These are phyloP conservation scores for Flaveria ramosissima DNA, from an alignment of 129 eudicot genomes.

Conservation along the genomic window DNA sequence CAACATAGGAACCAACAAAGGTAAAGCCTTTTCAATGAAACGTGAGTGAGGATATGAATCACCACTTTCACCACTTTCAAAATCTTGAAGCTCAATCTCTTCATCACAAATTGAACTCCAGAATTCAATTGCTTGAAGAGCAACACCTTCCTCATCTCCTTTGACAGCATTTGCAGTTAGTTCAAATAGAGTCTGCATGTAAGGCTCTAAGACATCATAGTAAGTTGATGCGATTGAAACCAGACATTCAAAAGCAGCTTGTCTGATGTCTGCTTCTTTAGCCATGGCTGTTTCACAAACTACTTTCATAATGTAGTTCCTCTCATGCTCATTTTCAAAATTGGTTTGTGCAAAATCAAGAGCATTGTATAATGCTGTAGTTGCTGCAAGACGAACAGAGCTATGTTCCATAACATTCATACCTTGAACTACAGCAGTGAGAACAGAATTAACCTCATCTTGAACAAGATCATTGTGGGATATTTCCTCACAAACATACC, in stretches of 20 bases:
- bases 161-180: slow-evolving; percentile 81
- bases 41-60: slow-evolving; percentile 54
- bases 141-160: slow-evolving; percentile 88
- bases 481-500: slow-evolving; percentile 90
- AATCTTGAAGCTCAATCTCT: slow-evolving; percentile 84
- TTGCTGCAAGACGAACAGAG: slow-evolving; percentile 82
- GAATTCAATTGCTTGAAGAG: slow-evolving; percentile 87
- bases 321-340: slow-evolving; percentile 80
- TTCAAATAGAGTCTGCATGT: slow-evolving; percentile 78
- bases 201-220: slow-evolving; percentile 82
- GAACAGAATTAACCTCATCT: slow-evolving; percentile 79
- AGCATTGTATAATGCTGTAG: slow-evolving; percentile 79
- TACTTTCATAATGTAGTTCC: slow-evolving; percentile 81
- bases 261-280: slow-evolving; percentile 69
- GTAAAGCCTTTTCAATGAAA: slow-evolving; percentile 75
- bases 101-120: no score
- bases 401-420: slow-evolving; percentile 73
- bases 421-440: slow-evolving; percentile 94
- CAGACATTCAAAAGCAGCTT: slow-evolving; percentile 86
- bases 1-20: slow-evolving; percentile 70
- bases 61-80: slow-evolving; percentile 40
- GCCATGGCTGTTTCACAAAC: slow-evolving; percentile 83
- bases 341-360: slow-evolving; percentile 90
- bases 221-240: slow-evolving; percentile 90
- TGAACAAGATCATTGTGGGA: slow-evolving; percentile 79